These are phyloP conservation scores for Hypsizygus marmoreus DNA, from an alignment of 768 basidiomycete genomes.

Conservation along the genomic window DNA sequence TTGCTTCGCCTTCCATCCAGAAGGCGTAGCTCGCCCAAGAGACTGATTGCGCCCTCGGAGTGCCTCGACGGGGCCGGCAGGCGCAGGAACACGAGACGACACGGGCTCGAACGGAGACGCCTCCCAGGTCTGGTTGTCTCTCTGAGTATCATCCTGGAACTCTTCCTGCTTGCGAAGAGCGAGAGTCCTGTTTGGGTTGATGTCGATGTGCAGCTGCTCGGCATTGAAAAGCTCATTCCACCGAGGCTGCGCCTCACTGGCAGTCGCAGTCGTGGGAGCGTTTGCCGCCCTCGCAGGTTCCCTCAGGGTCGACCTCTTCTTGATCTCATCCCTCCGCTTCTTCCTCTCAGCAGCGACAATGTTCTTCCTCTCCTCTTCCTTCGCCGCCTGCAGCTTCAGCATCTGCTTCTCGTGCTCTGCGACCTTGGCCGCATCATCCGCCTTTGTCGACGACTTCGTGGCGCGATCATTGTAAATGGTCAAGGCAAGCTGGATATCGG, in stretches of 20 bases:
- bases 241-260: constrained; percentile 6
- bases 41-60: constrained; percentile 13
- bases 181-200: constrained; percentile 13
- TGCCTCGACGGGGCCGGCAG: constrained; percentile 3
- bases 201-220: constrained; percentile 13
- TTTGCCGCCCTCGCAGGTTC: constrained; percentile 13
- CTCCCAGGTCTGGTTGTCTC: constrained; percentile 6
- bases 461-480: constrained; percentile 37
- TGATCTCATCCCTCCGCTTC: constrained; percentile 34
- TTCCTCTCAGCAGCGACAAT: constrained; percentile 41
- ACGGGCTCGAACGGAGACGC: constrained; percentile 1
- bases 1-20: constrained; percentile 22
- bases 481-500: constrained; percentile 42
- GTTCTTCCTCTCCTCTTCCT: constrained; percentile 51
- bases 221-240: constrained; percentile 16
- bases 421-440: constrained; percentile 32
- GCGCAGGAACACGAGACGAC: not conserved
- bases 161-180: constrained; percentile 7
- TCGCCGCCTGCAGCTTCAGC: constrained; percentile 41
- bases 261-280: constrained; percentile 1
- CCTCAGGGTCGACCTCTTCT: constrained; percentile 16
- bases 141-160: not conserved
- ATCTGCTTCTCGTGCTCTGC: constrained; percentile 41
- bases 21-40: constrained; percentile 12
- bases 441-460: constrained; percentile 31